Evolutionary conservation across 2,329 filamentous ascomycete species (phyloP).

Genomic region (Penicillium sp.): DNA sequence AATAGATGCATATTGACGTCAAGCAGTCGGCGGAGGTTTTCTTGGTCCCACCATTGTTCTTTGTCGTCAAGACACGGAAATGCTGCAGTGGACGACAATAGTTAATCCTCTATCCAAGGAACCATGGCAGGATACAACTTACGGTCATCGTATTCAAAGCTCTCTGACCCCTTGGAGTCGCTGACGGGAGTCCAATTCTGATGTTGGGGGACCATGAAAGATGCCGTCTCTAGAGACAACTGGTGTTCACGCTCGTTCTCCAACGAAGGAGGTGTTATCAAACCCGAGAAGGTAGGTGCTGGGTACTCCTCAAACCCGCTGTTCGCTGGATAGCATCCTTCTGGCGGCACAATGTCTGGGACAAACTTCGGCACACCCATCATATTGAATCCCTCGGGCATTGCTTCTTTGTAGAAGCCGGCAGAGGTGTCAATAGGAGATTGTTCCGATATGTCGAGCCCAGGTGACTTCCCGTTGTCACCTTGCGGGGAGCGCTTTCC

Average conservation of each 20-base stretch:
- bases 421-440: neutral
- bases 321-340: conserved; percentile 2
- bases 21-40: conserved; percentile 11
- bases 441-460: neutral
- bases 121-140: neutral
- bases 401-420: conserved; percentile 7
- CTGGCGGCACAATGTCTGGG: neutral
- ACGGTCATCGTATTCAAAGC: conserved; percentile 11
- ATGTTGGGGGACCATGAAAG: neutral
- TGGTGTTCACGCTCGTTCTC: conserved; percentile 10
- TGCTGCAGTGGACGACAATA: neutral
- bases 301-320: conserved; percentile 4
- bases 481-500: neutral
- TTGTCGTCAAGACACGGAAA: conserved; percentile 13
- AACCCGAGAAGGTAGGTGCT: conserved; percentile 7
- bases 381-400: neutral
- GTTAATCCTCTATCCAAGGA: neutral
- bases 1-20: conserved; percentile 12
- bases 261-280: conserved; percentile 15
- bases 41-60: conserved; percentile 13
- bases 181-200: neutral
- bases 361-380: neutral
- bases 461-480: neutral
- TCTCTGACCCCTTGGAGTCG: neutral
- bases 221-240: neutral